Evolutionary conservation across 495 filamentous ascomycete species (phyloP), one percentile per base, ranked within the genome.

Genomic region (Penicillium cinerascens): DNA sequence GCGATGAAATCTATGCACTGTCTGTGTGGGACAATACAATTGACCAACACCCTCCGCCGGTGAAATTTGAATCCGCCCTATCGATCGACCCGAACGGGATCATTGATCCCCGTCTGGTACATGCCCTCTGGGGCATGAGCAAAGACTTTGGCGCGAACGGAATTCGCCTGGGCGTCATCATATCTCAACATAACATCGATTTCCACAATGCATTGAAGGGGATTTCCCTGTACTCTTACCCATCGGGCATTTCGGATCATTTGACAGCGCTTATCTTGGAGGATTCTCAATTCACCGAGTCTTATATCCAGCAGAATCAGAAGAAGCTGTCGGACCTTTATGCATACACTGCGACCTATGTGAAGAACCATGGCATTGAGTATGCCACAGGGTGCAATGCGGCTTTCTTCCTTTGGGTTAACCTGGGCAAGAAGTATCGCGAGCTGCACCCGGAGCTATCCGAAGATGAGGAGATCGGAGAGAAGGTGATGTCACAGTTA

Each of bases 1-100:
- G 76, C 39, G 84, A 87, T 46, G 84, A 87, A 58, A 78, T 87
- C 11, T 86, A 86, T 56, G 84, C 79, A 0, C 59, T 83, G 16
- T 81, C 77, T 0, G 66, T 79, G 0, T 86, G 73, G 54, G 58
- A 73, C 8, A 73, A 71, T 21, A 60, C 63, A 0, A 59, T 70
- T 4, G 61, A 70, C 25, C 23, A 60, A 6, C 20, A 47, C 0
- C 57, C 66, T 0, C 23, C 62, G 0, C 62, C 68, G 11, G 57
- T 69, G 4, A 38, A 49, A 0, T 87, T 87, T 55, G 65, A 68
- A n/a, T 83, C 79, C 1, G 71, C 77, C 0, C 63, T 82, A 0
- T 74, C 80, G 0, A 69, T 86, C 37, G 68, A 82, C 42, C 54
- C 61, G 2, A 55, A 53, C 0, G 71, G 70, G 0, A 67, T 82